Base-by-base conservation (phyloP, 306 rosid species). In the Vigna radiata region DNA sequence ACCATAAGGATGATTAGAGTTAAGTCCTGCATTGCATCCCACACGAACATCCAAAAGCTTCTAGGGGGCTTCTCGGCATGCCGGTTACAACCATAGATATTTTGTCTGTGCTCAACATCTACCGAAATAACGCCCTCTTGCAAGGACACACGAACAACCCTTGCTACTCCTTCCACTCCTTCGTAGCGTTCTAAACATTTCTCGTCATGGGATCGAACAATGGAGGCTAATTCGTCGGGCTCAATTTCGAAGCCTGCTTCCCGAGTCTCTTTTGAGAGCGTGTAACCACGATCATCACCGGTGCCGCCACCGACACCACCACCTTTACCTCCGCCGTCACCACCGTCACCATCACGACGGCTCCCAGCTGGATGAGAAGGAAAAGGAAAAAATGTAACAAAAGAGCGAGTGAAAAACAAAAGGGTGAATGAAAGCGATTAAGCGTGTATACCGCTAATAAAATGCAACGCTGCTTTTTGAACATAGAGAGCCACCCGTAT, bases 11-110 rank as follows among this genome's bases (percentile, higher is more conserved):
- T 87, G 8, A 75, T 75, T 17, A 95, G 85, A 72, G 98, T 95
- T 56, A 92, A 82, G 81, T 95, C 98, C 29, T 90, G 97, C 83
- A 90, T 59, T 74, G 98, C 97, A 65, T 95, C 98, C 97, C 98
- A 95, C 21, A 95, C 89, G 19, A 83, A 95, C 97, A 86, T 80
- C 95, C 93, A 88, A 36, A 95, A 88, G 46, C 89, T 89, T 82
- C 91, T 92, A 2, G 90, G 60, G 44, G 97, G 91, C 76, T 86
- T 92, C 87, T 92, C 97, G 0, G 81, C 72, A 21, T 31, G 83
- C 5, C 74, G 81, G 80, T 91, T 95, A 44, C 61, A 58, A 21
- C 96, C 97, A 41, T 72, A 95, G 54, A 85, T 62, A 0, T 84
- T 56, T 63, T 89, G 90, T 82, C 98, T 88, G 5, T 56, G 73